Percentiles rank a stretch among this genome's conserved stretches.
Conservation (phyloP, 2,329 filamentous ascomycete species). For the Sporothrix protearum region DNA sequence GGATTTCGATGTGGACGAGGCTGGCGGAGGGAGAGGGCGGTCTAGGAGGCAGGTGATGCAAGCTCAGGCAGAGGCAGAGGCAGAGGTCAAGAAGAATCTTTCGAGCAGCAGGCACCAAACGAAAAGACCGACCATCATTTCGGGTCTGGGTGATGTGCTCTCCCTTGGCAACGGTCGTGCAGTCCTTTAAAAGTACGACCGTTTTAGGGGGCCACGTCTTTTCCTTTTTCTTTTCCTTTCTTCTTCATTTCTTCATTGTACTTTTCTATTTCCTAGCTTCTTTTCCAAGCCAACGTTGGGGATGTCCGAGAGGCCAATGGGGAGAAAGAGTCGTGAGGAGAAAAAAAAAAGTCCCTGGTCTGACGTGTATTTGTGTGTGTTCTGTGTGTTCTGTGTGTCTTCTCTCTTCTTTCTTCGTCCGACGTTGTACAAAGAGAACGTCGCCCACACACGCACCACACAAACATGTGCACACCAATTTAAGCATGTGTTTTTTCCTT, state of each 20-base stretch:
- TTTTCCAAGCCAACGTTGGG: neutral
- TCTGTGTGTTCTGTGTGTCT: too few relatives aligned
- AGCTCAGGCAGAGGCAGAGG: too few relatives aligned
- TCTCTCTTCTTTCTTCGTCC: neutral
- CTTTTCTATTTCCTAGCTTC: neutral
- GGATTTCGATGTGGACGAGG: neutral
- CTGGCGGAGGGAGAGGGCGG: neutral
- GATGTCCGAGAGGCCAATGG: constrained; percentile 12
- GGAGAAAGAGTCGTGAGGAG: neutral
- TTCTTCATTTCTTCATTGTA: constrained; percentile 6
- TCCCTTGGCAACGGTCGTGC: constrained; percentile 1
- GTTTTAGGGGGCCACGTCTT: constrained; percentile 15
- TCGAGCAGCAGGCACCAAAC: neutral
- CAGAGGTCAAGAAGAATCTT: too few relatives aligned
- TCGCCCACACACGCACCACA: neutral
- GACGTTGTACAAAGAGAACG: neutral
- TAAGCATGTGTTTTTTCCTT: neutral
- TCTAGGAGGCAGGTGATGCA: neutral
- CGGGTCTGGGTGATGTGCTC: neutral
- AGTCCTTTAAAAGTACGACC: neutral
- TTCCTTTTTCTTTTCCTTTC: too few relatives aligned
- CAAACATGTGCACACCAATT: neutral
- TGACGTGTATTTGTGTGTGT: constrained; percentile 8
- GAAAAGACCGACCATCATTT: neutral
- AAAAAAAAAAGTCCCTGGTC: neutral